Base-by-base conservation (phyloP, 257 asterid species). In the Verbascum thapsus region DNA sequence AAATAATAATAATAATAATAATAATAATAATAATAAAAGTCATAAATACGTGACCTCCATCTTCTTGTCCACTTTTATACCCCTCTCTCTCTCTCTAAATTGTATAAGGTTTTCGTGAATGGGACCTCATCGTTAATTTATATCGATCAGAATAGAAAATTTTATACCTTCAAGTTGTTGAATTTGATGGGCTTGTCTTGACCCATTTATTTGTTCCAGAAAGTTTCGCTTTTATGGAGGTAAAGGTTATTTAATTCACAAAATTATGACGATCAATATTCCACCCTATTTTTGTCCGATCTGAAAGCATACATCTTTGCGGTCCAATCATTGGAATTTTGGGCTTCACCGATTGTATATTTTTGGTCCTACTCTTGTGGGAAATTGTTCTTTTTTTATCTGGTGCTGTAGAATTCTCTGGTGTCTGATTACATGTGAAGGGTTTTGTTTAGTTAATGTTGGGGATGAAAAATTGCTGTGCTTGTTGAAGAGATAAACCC, bases 121-220 rank as follows among this genome's bases (percentile, higher is more conserved):
- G 82, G 66, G n/a, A 68, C 77, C 81, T 58, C 74, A 57, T 74
- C 76, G 66, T 64, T 79, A 20, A n/a, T 26, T 59, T 37, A 43
- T 11, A 39, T 19, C 19, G 0, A 59, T n/a, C 39, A 61, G 58
- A 43, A n/a, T n/a, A n/a, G n/a, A n/a, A n/a, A n/a, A n/a, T n/a
- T n/a, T 53, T 70, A 61, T 8, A 65, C 47, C 61, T 38, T 61
- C n/a, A n/a, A n/a, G n/a, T n/a, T 60, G 63, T 59, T 39, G 66
- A 30, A 16, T 54, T 79, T 61, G 72, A 74, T 72, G 88, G 77
- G n/a, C n/a, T n/a, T n/a, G n/a, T 74, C 77, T 58, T 78, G 86
- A 80, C 78, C 78, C 66, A 34, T 39, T 54, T 54, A 20, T 6
- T 12, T 39, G 48, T n/a, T n/a, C n/a, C n/a, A n/a, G n/a, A n/a